A percentile compares a stretch with the other conserved stretches of the same genome.
phyloP scores from a whole-genome alignment of 345 rosid genomes.

The Melaleuca quinquenervia region DNA sequence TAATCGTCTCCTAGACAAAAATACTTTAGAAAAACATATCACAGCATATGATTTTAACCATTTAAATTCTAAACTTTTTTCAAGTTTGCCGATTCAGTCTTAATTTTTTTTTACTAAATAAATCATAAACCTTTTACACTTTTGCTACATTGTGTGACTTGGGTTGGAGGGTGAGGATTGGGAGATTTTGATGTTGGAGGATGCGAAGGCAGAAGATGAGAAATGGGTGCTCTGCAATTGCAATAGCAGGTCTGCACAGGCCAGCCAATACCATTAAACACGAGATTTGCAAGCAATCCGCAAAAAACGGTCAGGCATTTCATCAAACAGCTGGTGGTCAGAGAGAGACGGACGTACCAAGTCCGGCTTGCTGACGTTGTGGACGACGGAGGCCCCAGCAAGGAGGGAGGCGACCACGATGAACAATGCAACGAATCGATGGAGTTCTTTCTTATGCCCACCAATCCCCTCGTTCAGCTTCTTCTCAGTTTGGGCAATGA shows the following conservation, averaged over 20 bases:
- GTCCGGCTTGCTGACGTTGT: conserved; percentile 54
- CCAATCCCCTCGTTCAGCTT: background rate
- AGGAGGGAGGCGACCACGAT: conserved; percentile 59
- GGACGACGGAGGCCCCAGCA: conserved; percentile 64
- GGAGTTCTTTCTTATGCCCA: conserved; percentile 28
- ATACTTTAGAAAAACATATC: no score
- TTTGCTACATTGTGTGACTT: no score
- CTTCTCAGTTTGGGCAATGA: background rate
- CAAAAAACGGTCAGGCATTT: conserved; percentile 12
- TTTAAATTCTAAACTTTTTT: no score
- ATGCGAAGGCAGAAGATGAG: no score
- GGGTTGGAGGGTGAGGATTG: no score
- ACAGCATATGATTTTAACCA: no score
- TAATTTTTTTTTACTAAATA: no score
- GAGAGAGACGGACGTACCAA: conserved; percentile 24
- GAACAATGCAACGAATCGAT: conserved; percentile 39
- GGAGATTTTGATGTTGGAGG: no score
- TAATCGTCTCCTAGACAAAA: no score
- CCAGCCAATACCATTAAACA: background rate
- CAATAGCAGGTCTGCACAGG: conserved; percentile 25
- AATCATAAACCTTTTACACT: no score
- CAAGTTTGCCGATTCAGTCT: no score
- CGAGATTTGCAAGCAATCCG: background rate
- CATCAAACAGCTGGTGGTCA: conserved; percentile 27
- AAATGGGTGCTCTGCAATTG: no score